Conservation (phyloP, 148 eudicot genomes). For the Agrostemma githago region DNA sequence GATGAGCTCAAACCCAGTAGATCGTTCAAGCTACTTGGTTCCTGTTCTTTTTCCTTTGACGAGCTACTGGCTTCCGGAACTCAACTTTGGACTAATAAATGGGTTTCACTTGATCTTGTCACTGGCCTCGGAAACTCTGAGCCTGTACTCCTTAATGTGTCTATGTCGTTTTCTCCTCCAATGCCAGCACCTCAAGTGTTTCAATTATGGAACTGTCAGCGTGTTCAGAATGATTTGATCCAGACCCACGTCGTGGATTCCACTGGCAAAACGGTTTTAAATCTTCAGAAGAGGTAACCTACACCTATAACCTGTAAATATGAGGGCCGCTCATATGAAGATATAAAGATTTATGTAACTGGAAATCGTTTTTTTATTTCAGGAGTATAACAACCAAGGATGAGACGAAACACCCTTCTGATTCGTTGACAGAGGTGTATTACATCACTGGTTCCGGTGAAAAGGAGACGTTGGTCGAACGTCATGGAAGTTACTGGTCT, state of each 20-base stretch:
- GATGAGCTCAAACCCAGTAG: conserved; percentile 36
- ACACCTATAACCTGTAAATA: not conserved
- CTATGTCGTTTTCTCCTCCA: conserved; percentile 67
- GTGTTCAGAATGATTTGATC: conserved; percentile 12
- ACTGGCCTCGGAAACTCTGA: conserved; percentile 29
- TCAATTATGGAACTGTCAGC: conserved; percentile 40
- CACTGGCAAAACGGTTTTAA: not conserved
- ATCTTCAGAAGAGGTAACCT: conserved; percentile 8
- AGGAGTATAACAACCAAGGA: conserved; percentile 6
- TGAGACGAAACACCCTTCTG: conserved; percentile 5
- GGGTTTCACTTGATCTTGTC: conserved; percentile 62
- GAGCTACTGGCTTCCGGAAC: conserved; percentile 39
- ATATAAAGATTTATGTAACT: not conserved
- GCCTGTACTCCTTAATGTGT: conserved; percentile 58
- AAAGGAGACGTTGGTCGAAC: not conserved
- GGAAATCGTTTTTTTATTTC: not conserved
- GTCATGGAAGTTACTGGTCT: not conserved
- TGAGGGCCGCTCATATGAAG: not conserved
- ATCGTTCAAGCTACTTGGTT: conserved; percentile 43
- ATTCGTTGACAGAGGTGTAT: conserved; percentile 7
- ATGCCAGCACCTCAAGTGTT: conserved; percentile 49
- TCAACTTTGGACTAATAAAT: conserved; percentile 56
- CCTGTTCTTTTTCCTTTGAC: conserved; percentile 50
- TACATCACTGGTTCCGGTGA: not conserved
- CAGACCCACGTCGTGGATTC: not conserved